Evolutionary conservation across 257 asterid species (phyloP).

Genomic region (Solanum etuberosum): DNA sequence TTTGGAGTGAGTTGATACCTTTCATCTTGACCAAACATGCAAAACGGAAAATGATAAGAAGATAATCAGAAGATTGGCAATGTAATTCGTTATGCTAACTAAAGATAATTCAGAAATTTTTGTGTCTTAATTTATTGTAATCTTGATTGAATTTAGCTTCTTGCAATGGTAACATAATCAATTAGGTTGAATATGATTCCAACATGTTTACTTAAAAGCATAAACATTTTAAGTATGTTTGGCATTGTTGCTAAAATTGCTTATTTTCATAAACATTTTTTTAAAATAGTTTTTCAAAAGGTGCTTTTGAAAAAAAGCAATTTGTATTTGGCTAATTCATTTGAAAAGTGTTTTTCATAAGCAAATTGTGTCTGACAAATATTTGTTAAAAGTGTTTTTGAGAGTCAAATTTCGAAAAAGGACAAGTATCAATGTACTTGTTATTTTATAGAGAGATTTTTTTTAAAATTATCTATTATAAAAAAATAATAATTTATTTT

Average conservation of each 20-base stretch:
- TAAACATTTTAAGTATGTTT: too few species aligned
- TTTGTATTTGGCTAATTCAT: too few species aligned
- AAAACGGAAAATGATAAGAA: background rate
- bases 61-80: background rate
- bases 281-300: too few species aligned
- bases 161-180: background rate
- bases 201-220: background rate
- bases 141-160: background rate
- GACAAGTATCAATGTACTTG: background rate
- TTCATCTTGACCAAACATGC: background rate
- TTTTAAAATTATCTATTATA: too few species aligned
- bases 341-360: background rate
- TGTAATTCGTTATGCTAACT: too few species aligned
- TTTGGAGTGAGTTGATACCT: background rate
- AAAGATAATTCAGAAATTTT: too few species aligned
- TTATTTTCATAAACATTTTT: too few species aligned
- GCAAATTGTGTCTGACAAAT: background rate
- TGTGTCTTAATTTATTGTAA: background rate
- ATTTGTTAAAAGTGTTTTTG: background rate
- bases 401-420: background rate
- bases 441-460: background rate
- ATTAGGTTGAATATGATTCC: background rate
- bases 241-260: too few species aligned
- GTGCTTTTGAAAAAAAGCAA: too few species aligned
- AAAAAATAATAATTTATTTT: too few species aligned